Percentiles rank a stretch among this genome's conserved stretches.
phyloP scores from a whole-genome alignment of 2,329 filamentous ascomycete species.

The Epichloe coenophiala region DNA sequence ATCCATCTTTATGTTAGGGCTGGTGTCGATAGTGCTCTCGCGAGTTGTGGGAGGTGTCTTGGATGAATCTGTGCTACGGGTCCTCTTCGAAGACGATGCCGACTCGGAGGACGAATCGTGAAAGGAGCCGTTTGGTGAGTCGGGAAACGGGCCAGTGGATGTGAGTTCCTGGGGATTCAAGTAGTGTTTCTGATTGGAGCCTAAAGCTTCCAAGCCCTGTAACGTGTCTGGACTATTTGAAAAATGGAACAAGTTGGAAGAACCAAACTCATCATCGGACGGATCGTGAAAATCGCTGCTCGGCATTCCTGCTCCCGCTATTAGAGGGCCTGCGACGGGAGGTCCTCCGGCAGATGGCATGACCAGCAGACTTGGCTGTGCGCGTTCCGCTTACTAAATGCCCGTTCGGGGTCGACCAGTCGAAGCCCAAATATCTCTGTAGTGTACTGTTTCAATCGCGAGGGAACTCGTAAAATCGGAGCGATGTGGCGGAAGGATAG shows the following conservation, averaged over 20 bases:
- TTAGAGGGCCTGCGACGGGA: conserved; percentile 24
- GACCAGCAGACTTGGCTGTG: conserved; percentile 15
- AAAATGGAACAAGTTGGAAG: conserved; percentile 22
- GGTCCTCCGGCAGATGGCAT: conserved; percentile 21
- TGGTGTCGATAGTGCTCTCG: conserved; percentile 31
- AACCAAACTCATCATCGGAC: conserved; percentile 23
- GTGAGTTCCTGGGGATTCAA: conserved; percentile 21
- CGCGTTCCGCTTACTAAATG: conserved; percentile 9
- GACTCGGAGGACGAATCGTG: conserved; percentile 40
- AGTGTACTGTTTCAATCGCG: neutral
- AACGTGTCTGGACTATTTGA: conserved; percentile 25
- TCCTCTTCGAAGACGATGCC: conserved; percentile 32
- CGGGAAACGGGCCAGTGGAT: conserved; percentile 24
- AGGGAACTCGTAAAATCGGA: neutral
- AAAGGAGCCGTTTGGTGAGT: conserved; percentile 28
- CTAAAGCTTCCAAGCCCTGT: conserved; percentile 19
- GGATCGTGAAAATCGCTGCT: conserved; percentile 24
- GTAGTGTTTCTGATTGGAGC: conserved; percentile 18
- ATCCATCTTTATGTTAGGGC: conserved; percentile 25
- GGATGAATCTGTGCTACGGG: conserved; percentile 31
- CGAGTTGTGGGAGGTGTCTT: conserved; percentile 26
- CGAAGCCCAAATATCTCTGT: neutral
- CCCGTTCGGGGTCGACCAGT: neutral
- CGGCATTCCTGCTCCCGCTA: conserved; percentile 23
- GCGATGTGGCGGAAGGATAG: neutral